Percentiles rank a stretch among this genome's conserved stretches.
Evolutionary conservation across 2,329 filamentous ascomycete species (phyloP).

Genomic region (Aspergillus sp.): DNA sequence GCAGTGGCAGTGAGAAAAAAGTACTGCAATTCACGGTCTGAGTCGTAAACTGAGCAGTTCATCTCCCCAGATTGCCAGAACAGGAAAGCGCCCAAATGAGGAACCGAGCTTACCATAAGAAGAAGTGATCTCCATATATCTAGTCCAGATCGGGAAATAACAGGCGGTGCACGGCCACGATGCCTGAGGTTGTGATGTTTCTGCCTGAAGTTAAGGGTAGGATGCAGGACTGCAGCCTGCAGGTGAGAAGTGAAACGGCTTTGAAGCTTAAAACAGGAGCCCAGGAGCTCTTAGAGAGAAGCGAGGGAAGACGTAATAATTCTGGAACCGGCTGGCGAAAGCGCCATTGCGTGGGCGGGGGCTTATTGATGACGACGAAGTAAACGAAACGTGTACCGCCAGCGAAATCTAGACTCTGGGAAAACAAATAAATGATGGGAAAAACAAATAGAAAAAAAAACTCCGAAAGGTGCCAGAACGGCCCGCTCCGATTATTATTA

Average conservation of each 20-base stretch:
- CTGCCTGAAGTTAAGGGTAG: neutral
- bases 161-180: neutral
- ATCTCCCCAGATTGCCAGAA: slow-evolving; percentile 22
- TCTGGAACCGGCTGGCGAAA: neutral
- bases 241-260: neutral
- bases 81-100: slow-evolving; percentile 25
- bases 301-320: neutral
- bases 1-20: slow-evolving; percentile 5
- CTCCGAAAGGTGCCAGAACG: slow-evolving; percentile 4
- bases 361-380: slow-evolving; percentile 10
- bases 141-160: slow-evolving; percentile 16
- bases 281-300: neutral
- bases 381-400: slow-evolving; percentile 2
- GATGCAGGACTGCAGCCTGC: neutral
- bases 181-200: slow-evolving; percentile 14
- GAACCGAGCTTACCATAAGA: slow-evolving; percentile 22
- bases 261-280: neutral
- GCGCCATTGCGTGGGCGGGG: slow-evolving; percentile 7
- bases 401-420: neutral
- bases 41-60: slow-evolving; percentile 10
- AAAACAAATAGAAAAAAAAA: neutral
- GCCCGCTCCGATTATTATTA: slow-evolving; percentile 3
- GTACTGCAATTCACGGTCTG: slow-evolving; percentile 1
- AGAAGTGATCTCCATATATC: slow-evolving; percentile 24
- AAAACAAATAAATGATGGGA: neutral